A percentile compares a stretch with the other conserved stretches of the same genome.
phyloP scores from a whole-genome alignment of 2,329 filamentous ascomycete species.

The Verticillium nubilum region DNA sequence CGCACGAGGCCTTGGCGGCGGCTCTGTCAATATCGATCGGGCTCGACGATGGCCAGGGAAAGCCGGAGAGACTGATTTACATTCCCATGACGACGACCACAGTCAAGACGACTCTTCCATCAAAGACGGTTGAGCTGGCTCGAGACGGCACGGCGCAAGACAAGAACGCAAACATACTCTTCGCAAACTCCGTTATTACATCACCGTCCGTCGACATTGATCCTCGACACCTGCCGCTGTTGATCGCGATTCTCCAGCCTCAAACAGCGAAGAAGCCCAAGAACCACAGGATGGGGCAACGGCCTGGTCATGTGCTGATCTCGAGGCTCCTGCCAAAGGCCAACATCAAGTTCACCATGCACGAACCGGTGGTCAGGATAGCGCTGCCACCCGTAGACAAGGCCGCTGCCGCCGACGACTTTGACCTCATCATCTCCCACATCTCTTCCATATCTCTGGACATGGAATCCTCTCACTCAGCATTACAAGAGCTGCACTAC shows the following conservation, averaged over 20 bases:
- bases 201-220: conserved; percentile 92
- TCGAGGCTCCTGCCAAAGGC: conserved; percentile 91
- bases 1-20: conserved; percentile 88
- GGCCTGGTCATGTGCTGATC: conserved; percentile 63
- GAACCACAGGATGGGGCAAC: conserved; percentile 7
- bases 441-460: conserved; percentile 92
- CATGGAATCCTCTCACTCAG: conserved; percentile 90
- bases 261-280: conserved; percentile 24
- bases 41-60: conserved; percentile 81
- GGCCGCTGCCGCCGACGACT: conserved; percentile 66
- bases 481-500: conserved; percentile 79
- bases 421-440: conserved; percentile 90
- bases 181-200: conserved; percentile 92
- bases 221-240: conserved; percentile 81
- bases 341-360: conserved; percentile 90
- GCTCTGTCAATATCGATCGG: conserved; percentile 90
- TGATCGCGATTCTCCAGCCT: conserved; percentile 68
- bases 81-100: conserved; percentile 97
- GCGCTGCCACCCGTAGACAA: conserved; percentile 73
- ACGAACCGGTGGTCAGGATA: conserved; percentile 90
- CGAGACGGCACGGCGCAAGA: conserved; percentile 62
- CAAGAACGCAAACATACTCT: conserved; percentile 91
- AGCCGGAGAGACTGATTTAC: conserved; percentile 82
- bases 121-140: conserved; percentile 82
- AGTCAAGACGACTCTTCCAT: conserved; percentile 87